A percentile compares a stretch with the other conserved stretches of the same genome.
phyloP scores from a whole-genome alignment of 805 yeast genomes.

The Teunomyces barrocoloradensis region DNA sequence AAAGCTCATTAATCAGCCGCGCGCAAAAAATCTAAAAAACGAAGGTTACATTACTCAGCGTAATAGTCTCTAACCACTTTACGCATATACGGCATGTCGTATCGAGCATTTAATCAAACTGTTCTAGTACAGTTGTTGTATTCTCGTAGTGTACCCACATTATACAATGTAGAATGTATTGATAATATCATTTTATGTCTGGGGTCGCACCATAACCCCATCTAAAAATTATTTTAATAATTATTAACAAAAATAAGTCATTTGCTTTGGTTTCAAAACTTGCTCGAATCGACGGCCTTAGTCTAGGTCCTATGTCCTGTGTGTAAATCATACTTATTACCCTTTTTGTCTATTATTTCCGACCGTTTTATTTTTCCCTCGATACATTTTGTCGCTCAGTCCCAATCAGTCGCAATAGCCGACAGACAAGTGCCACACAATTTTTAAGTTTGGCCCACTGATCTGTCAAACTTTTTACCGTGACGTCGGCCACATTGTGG shows the following conservation, averaged over 20 bases:
- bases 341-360: not conserved
- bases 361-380: conserved; percentile 1
- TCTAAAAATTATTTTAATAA: not conserved
- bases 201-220: not conserved
- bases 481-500: not conserved
- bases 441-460: not conserved
- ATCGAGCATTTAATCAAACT: not conserved
- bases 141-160: too few species aligned
- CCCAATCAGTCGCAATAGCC: not conserved
- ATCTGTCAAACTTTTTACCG: not conserved
- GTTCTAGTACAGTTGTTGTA: too few species aligned
- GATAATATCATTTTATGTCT: too few species aligned
- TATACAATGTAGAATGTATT: too few species aligned
- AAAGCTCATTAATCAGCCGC: conserved; percentile 1
- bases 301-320: not conserved
- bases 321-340: not conserved
- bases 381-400: not conserved
- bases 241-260: not conserved
- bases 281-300: too few species aligned
- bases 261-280: not conserved
- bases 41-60: not conserved
- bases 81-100: not conserved
- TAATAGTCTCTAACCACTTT: not conserved
- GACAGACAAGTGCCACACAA: not conserved
- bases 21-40: not conserved